These are phyloP conservation scores for Tanacetum coccineum DNA, from an alignment of 129 eudicot species.

Conservation along the genomic window DNA sequence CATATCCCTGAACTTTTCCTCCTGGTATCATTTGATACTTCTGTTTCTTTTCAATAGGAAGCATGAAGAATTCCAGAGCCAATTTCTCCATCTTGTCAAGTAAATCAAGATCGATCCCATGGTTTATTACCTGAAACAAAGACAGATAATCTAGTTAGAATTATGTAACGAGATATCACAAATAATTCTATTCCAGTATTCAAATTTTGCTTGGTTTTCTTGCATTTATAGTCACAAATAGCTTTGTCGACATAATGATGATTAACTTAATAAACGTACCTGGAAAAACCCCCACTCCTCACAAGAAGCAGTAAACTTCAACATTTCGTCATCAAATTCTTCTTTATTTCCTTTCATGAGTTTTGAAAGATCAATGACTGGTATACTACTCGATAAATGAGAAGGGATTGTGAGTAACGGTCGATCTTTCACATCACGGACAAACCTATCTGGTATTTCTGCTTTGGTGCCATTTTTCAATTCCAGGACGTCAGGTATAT, in stretches of 20 bases:
- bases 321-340: slow-evolving; percentile 54
- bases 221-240: too few species aligned
- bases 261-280: too few species aligned
- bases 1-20: slow-evolving; percentile 92
- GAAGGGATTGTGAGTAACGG: slow-evolving; percentile 34
- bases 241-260: neutral
- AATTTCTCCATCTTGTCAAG: slow-evolving; percentile 58
- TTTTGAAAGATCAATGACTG: slow-evolving; percentile 68
- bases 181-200: too few species aligned
- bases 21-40: slow-evolving; percentile 88
- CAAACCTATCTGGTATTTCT: slow-evolving; percentile 61
- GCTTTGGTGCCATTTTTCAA: slow-evolving; percentile 39
- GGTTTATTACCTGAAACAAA: slow-evolving; percentile 57
- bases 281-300: slow-evolving; percentile 97
- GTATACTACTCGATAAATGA: slow-evolving; percentile 37
- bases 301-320: slow-evolving; percentile 64
- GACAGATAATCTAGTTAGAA: too few species aligned
- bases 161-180: too few species aligned
- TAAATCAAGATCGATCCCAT: slow-evolving; percentile 61
- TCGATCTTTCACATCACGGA: slow-evolving; percentile 67
- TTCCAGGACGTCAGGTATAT: slow-evolving; percentile 79
- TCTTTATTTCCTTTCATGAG: slow-evolving; percentile 45
- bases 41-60: slow-evolving; percentile 79
- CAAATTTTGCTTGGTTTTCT: too few species aligned
- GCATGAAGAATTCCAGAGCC: slow-evolving; percentile 66